Conservation (phyloP, 163 green algal species). For the Trebouxiophyceae sp. region DNA sequence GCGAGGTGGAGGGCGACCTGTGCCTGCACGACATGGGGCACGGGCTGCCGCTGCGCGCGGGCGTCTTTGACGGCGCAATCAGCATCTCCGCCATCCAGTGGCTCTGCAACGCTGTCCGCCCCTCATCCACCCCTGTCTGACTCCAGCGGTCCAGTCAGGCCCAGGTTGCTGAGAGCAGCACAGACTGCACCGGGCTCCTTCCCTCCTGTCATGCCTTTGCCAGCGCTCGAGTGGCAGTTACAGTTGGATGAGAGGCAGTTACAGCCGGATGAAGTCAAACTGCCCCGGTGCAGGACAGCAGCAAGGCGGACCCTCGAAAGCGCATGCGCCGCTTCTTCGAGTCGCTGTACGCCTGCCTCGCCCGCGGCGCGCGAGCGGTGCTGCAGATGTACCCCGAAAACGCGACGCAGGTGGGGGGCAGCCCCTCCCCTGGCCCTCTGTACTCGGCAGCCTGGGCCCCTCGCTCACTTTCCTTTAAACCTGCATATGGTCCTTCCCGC, state of each 20-base stretch:
- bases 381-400: constrained; percentile 93
- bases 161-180: no score
- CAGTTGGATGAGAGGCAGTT: no score
- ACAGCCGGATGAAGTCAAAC: no score
- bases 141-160: not conserved
- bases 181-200: no score
- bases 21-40: constrained; percentile 85
- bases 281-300: constrained; percentile 39
- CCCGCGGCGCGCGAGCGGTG: constrained; percentile 75
- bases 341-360: constrained; percentile 79
- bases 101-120: constrained; percentile 94
- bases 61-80: constrained; percentile 86
- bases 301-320: constrained; percentile 39
- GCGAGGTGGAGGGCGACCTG: constrained; percentile 87
- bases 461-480: no score
- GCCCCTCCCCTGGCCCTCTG: not conserved
- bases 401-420: constrained; percentile 48
- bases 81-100: constrained; percentile 94
- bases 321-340: constrained; percentile 86
- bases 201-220: no score
- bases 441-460: no score
- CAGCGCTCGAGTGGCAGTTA: no score
- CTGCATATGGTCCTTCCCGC: no score
- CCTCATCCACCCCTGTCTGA: not conserved
- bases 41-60: constrained; percentile 73